Evolutionary conservation across 176 grass and related monocot species (phyloP).

Genomic region (Musa troglodytarum): DNA sequence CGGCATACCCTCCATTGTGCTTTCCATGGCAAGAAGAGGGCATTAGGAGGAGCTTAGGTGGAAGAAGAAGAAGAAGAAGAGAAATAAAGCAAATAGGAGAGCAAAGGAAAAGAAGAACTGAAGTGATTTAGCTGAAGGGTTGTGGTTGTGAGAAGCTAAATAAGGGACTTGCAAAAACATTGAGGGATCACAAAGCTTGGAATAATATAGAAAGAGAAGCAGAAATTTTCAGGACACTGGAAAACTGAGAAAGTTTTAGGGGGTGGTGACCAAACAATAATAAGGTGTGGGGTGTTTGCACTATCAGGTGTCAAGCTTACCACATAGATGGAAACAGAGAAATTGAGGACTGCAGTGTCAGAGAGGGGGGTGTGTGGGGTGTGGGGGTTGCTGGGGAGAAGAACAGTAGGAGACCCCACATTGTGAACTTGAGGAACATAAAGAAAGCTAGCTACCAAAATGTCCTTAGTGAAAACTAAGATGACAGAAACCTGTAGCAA

Average conservation of each 20-base stretch:
- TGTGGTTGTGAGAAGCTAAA: background rate
- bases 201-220: background rate
- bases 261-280: constrained; percentile 13
- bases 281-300: constrained; percentile 49
- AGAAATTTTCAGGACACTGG: background rate
- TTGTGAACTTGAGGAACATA: constrained; percentile 15
- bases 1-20: background rate
- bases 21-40: background rate
- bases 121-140: background rate
- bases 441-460: constrained; percentile 17
- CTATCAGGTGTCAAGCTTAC: constrained; percentile 77
- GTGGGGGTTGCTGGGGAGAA: background rate
- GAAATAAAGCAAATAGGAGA: background rate
- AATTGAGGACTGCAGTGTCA: constrained; percentile 14
- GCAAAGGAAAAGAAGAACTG: background rate
- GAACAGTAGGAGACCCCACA: constrained; percentile 26
- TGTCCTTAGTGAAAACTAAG: constrained; percentile 3
- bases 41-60: background rate
- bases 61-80: background rate
- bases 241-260: background rate
- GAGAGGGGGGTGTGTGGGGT: constrained; percentile 8
- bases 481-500: background rate
- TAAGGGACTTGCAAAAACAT: background rate
- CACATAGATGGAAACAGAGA: constrained; percentile 25
- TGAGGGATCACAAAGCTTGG: background rate